phyloP scores from a whole-genome alignment of 306 rosid species.

The Neltuma alba region DNA sequence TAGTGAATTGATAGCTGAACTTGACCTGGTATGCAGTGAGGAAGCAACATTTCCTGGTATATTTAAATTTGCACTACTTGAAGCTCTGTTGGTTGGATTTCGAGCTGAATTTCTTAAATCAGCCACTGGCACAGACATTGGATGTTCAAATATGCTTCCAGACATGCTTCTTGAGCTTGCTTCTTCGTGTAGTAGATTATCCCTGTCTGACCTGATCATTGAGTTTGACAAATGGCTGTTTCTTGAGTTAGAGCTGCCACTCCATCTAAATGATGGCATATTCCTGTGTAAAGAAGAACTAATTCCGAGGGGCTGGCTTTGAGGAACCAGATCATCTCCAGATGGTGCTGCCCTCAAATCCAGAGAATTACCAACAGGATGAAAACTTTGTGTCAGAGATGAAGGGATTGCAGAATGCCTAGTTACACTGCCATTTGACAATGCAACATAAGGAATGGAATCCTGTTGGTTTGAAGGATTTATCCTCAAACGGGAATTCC shows the following conservation, averaged over 20 bases:
- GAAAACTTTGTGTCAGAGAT: slow-evolving; percentile 49
- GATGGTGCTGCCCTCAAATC: slow-evolving; percentile 65
- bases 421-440: slow-evolving; percentile 53
- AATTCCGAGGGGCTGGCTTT: slow-evolving; percentile 56
- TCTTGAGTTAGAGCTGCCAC: slow-evolving; percentile 70
- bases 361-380: slow-evolving; percentile 56
- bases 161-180: slow-evolving; percentile 60
- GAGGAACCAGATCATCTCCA: slow-evolving; percentile 61
- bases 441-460: slow-evolving; percentile 45
- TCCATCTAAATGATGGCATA: slow-evolving; percentile 68
- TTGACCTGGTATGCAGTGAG: slow-evolving; percentile 56
- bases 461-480: slow-evolving; percentile 66
- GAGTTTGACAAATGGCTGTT: slow-evolving; percentile 56
- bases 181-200: slow-evolving; percentile 55
- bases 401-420: slow-evolving; percentile 64
- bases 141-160: slow-evolving; percentile 66
- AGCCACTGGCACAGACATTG: slow-evolving; percentile 64
- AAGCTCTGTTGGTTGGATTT: slow-evolving; percentile 55
- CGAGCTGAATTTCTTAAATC: slow-evolving; percentile 65
- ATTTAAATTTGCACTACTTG: slow-evolving; percentile 48
- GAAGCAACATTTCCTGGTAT: slow-evolving; percentile 74
- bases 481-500: slow-evolving; percentile 77
- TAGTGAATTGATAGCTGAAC: slow-evolving; percentile 58
- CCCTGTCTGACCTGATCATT: slow-evolving; percentile 51
- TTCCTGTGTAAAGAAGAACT: slow-evolving; percentile 66